These are phyloP conservation scores for Phytophthora cryptogea DNA, from an alignment of 352 stramenopile genomes.

Conservation along the genomic window DNA sequence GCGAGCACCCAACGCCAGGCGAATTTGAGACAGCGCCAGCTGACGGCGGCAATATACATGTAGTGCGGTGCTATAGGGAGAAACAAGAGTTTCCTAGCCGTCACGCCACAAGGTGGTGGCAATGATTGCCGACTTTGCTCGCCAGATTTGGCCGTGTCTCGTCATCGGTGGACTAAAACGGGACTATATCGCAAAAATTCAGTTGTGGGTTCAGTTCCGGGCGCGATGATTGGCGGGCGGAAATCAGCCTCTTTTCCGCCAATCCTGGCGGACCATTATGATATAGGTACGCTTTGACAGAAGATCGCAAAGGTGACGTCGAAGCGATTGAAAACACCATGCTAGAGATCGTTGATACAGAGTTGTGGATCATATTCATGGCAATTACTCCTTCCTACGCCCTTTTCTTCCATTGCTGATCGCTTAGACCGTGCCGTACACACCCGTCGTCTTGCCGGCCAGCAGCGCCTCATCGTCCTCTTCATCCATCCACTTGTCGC, in stretches of 20 bases:
- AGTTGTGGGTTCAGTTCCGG: conserved; percentile 6
- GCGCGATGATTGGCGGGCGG: conserved; percentile 2
- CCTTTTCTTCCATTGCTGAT: not conserved
- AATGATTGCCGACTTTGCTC: too few species aligned
- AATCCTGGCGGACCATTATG: not conserved
- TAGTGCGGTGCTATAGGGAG: not conserved
- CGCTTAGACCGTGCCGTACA: conserved; percentile 33
- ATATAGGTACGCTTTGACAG: not conserved
- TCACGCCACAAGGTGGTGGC: too few species aligned
- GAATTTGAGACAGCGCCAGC: not conserved
- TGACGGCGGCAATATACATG: not conserved
- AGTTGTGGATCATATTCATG: not conserved
- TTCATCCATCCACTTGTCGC: conserved; percentile 29
- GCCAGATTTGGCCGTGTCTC: not conserved
- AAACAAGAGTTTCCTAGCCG: too few species aligned
- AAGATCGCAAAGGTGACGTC: not conserved
- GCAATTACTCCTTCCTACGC: not conserved
- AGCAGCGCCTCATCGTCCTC: conserved; percentile 32
- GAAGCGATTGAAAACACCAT: conserved; percentile 1
- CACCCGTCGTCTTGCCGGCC: conserved; percentile 18
- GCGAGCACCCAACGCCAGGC: not conserved
- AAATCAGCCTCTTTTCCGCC: conserved; percentile 21
- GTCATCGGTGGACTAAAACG: not conserved
- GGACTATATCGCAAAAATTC: conserved; percentile 9
- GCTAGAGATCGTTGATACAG: not conserved